Conservation (phyloP, 164 flowering plant genomes). For the Liquidambar formosana region DNA sequence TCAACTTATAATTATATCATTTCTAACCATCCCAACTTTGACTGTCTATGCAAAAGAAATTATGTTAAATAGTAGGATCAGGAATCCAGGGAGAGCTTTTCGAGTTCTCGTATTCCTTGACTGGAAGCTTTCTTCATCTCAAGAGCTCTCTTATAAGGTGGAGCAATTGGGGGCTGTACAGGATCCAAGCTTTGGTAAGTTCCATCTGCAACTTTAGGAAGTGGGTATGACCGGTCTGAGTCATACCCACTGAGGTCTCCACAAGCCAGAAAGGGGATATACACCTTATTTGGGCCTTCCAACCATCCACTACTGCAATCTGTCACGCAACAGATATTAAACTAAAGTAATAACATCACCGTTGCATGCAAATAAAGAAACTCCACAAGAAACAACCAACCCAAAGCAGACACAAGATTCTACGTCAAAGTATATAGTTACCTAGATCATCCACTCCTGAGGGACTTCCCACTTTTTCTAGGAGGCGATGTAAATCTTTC, state of each 20-base stretch:
- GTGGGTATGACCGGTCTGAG: slow-evolving; percentile 98
- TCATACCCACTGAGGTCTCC: slow-evolving; percentile 93
- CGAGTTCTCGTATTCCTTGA: slow-evolving; percentile 60
- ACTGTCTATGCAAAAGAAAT: not conserved
- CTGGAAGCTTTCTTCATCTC: slow-evolving; percentile 86
- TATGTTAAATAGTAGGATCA: slow-evolving; percentile 13
- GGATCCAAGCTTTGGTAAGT: slow-evolving; percentile 87
- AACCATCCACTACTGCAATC: slow-evolving; percentile 98
- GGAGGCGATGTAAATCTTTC: slow-evolving; percentile 78
- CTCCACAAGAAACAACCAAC: no score
- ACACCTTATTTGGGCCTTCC: slow-evolving; percentile 95
- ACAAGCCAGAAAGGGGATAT: slow-evolving; percentile 94
- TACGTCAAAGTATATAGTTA: slow-evolving; percentile 20
- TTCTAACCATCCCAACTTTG: not conserved
- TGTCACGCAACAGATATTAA: slow-evolving; percentile 24
- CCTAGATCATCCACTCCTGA: slow-evolving; percentile 80
- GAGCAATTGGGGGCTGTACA: slow-evolving; percentile 96
- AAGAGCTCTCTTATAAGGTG: slow-evolving; percentile 91
- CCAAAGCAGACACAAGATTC: no score
- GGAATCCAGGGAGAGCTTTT: slow-evolving; percentile 59
- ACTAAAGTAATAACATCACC: not conserved
- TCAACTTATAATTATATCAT: no score
- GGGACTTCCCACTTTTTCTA: slow-evolving; percentile 91
- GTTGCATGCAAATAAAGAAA: not conserved
- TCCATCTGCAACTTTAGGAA: slow-evolving; percentile 69